Evolutionary conservation across 768 basidiomycete genomes (phyloP).

Genomic region (Naematelia aurantialba): DNA sequence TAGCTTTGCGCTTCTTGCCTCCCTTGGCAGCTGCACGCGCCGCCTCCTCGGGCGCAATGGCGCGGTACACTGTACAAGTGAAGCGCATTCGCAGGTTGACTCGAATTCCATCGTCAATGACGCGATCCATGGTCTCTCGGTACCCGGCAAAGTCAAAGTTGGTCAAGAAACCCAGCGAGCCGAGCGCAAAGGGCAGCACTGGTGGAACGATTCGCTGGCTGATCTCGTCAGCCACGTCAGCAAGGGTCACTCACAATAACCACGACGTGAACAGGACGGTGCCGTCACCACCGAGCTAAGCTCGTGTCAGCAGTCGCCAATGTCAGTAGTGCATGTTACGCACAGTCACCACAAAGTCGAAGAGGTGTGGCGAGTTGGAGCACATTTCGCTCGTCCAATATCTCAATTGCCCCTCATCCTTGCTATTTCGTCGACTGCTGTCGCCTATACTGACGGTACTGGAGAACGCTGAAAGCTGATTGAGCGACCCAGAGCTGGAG

Average conservation of each 20-base stretch:
- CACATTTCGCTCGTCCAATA: slow-evolving; percentile 99
- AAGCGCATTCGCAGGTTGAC: slow-evolving; percentile 99
- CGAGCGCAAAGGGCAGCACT: slow-evolving; percentile 92
- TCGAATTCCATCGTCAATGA: slow-evolving; percentile 86
- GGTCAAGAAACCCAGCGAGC: slow-evolving; percentile 95
- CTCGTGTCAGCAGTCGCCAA: neutral
- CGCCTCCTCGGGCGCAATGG: slow-evolving; percentile 67
- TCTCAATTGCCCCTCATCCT: slow-evolving; percentile 81
- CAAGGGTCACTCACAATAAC: slow-evolving; percentile 61
- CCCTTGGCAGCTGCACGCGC: slow-evolving; percentile 53
- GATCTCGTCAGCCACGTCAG: slow-evolving; percentile 2
- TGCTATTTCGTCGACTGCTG: slow-evolving; percentile 23
- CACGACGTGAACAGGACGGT: slow-evolving; percentile 98
- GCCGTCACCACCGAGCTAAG: slow-evolving; percentile 92
- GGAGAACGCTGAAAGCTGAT: slow-evolving; percentile 59
- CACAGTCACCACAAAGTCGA: slow-evolving; percentile 96
- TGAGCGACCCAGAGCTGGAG: slow-evolving; percentile 53
- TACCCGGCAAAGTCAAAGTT: slow-evolving; percentile 94
- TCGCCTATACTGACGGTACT: slow-evolving; percentile 43
- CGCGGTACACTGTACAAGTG: slow-evolving; percentile 96
- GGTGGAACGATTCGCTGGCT: slow-evolving; percentile 94
- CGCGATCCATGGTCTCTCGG: slow-evolving; percentile 79
- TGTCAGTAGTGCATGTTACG: slow-evolving; percentile 45
- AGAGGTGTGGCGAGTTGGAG: slow-evolving; percentile 78
- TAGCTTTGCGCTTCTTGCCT: slow-evolving; percentile 60